These are phyloP conservation scores for Suillus lakei DNA, from an alignment of 768 basidiomycete species.

Conservation along the genomic window DNA sequence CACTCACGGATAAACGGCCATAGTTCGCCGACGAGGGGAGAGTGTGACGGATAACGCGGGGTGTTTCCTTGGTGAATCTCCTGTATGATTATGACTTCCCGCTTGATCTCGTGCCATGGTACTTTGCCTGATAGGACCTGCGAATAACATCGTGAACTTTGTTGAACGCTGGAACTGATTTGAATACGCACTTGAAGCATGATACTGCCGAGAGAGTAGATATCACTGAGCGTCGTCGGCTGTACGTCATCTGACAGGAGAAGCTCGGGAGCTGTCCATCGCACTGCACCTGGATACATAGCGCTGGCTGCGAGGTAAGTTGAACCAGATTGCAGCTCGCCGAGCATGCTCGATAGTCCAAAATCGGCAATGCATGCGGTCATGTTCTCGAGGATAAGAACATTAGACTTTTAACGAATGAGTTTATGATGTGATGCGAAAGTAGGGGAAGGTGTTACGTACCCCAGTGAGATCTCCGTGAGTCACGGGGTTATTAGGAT, in stretches of 20 bases:
- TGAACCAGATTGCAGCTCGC: conserved; percentile 37
- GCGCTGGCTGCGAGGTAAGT: conserved; percentile 34
- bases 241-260: conserved; percentile 17
- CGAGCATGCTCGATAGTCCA: conserved; percentile 44
- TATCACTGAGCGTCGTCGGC: conserved; percentile 17
- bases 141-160: neutral
- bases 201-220: conserved; percentile 28
- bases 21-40: neutral
- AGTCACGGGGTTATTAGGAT: conserved; percentile 6
- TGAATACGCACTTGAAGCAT: conserved; percentile 23
- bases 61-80: neutral
- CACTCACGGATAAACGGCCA: conserved; percentile 1
- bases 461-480: conserved; percentile 34
- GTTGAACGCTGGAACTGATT: neutral
- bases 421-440: neutral
- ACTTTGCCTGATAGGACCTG: conserved; percentile 28
- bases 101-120: conserved; percentile 8
- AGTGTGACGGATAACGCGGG: neutral
- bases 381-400: conserved; percentile 42
- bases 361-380: conserved; percentile 47
- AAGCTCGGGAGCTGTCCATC: conserved; percentile 49
- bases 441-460: conserved; percentile 1
- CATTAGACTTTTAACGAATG: conserved; percentile 14
- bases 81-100: neutral
- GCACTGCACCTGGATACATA: conserved; percentile 39